These are phyloP conservation scores for Hymenoscyphus infarciens DNA, from an alignment of 2,329 filamentous ascomycete species.

Conservation along the genomic window DNA sequence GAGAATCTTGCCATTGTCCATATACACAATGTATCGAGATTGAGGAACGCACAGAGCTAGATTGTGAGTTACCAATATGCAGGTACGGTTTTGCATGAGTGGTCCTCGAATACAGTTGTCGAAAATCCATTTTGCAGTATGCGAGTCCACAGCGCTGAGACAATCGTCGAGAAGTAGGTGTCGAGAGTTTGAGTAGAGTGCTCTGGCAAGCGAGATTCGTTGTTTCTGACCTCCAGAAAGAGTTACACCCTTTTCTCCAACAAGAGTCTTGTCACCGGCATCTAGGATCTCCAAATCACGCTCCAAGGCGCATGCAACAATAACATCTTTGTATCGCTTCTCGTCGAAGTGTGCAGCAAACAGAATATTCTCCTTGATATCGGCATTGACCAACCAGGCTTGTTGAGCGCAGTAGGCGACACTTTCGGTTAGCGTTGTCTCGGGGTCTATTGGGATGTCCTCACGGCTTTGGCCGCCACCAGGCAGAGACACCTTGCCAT, in stretches of 20 bases:
- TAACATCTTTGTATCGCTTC: conserved; percentile 79
- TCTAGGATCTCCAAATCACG: conserved; percentile 91
- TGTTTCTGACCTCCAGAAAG: conserved; percentile 97
- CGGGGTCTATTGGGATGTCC: conserved; percentile 75
- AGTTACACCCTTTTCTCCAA: conserved; percentile 96
- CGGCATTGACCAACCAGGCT: conserved; percentile 94
- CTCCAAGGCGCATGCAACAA: conserved; percentile 86
- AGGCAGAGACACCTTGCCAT: conserved; percentile 79
- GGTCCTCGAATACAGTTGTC: conserved; percentile 86
- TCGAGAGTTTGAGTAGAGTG: conserved; percentile 90
- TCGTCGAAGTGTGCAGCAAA: conserved; percentile 81
- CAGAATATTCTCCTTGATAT: conserved; percentile 92
- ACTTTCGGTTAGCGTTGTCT: conserved; percentile 83
- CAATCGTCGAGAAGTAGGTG: conserved; percentile 94
- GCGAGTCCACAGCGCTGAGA: conserved; percentile 92
- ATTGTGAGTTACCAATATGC: conserved; percentile 95
- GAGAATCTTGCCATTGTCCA: conserved; percentile 80
- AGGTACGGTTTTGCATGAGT: conserved; percentile 84
- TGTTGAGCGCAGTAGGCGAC: conserved; percentile 96
- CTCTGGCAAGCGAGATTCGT: conserved; percentile 91
- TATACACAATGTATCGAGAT: conserved; percentile 74
- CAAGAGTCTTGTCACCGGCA: conserved; percentile 85
- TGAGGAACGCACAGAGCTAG: conserved; percentile 79
- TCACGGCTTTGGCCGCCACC: conserved; percentile 76
- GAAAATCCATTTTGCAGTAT: conserved; percentile 98